Base-by-base conservation (phyloP, 768 basidiomycete species). In the Phylloporus arenicola region DNA sequence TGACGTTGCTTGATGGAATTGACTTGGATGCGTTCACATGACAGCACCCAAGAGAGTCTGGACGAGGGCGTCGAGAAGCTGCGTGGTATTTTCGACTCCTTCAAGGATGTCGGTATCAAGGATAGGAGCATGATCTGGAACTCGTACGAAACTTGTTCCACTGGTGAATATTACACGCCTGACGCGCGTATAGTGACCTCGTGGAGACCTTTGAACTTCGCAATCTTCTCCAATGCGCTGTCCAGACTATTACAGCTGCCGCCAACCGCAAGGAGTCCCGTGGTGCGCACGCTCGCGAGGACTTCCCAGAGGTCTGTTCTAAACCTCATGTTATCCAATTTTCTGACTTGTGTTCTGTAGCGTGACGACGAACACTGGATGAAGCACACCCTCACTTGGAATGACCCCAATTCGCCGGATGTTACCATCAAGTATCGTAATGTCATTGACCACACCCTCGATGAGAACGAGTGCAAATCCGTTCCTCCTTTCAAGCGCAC, bases 61-160 rank as follows among this genome's bases (percentile, higher is more conserved):
- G 95, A 97, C 60, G 85, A 95, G 59, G 96, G 96, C 72, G 93
- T 98, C 24, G 62, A 80, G 70, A 93, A 92, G 74, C 75, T 99
- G 61, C 78, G 76, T 50, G 74, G 77, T 37, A 92, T 98, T 59
- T 94, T 94, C 78, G 82, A 86, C 64, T 90, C 80, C 64, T 98
- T 84, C 70, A 78, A 86, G 58, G 80, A 95, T 39, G 88, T 99
- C 57, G 90, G 94, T 47, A 90, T 96, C 76, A 93, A 96, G 76
- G 96, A 98, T 70, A 80, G 96, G 64, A 92, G 90, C 72, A 90
- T 98, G 94, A 96, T 98, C 70, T 99, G 95, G 96, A 97, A 98
- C 75, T 91, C 92, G 93, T 95, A 63, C 55, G 91, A 65, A 13
- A 40, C n/a, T 30, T 45, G 33, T 54, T 14, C 13, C 13, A 31